These are phyloP conservation scores for Solanum appendiculatum DNA, from an alignment of 257 asterid species.

Conservation along the genomic window DNA sequence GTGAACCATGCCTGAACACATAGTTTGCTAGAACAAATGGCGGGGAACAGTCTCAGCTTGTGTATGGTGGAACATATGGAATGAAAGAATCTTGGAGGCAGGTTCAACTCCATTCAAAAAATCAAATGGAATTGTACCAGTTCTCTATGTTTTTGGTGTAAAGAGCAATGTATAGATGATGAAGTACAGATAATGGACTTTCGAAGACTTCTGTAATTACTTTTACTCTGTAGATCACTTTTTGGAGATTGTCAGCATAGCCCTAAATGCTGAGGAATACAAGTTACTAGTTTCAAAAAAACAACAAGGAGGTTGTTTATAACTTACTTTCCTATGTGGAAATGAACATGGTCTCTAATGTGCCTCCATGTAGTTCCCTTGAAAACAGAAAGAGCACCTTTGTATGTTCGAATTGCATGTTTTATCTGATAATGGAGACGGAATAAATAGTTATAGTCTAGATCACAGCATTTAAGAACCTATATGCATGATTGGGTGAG, in stretches of 20 bases:
- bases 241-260: not conserved
- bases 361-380: conserved; percentile 84
- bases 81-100: not conserved
- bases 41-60: not conserved
- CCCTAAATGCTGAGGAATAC: not conserved
- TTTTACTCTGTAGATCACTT: not conserved
- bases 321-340: conserved; percentile 90
- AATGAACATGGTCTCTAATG: conserved; percentile 94
- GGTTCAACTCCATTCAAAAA: not conserved
- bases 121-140: not conserved
- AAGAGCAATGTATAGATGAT: not conserved
- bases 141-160: not conserved
- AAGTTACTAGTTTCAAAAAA: not conserved
- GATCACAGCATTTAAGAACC: conserved; percentile 7
- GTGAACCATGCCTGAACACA: not conserved
- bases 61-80: not conserved
- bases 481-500: conserved; percentile 1
- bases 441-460: conserved; percentile 9
- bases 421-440: conserved; percentile 49
- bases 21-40: not conserved
- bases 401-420: conserved; percentile 94
- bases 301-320: not conserved
- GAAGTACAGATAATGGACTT: not conserved
- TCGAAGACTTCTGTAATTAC: not conserved
- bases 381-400: conserved; percentile 80